Percentiles rank a stretch among this genome's conserved stretches.
Conservation (phyloP, 805 yeast genomes). For the Peterozyma toletana region DNA sequence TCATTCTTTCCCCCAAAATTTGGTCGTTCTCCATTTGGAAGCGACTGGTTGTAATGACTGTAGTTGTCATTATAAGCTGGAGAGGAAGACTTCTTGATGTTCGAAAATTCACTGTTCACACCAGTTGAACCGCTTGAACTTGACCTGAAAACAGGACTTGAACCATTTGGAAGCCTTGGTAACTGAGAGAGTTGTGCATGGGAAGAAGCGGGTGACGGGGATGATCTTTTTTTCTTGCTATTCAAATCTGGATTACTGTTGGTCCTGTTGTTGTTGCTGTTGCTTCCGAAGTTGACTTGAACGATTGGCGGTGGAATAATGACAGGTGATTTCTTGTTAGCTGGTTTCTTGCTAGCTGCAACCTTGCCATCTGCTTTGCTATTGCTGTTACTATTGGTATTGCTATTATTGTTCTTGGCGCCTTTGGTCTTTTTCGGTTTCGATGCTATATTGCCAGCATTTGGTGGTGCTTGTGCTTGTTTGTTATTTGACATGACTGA, state of each 20-base stretch:
- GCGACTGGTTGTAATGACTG: background rate
- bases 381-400: background rate
- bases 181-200: background rate
- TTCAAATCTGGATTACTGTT: background rate
- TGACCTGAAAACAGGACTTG: background rate
- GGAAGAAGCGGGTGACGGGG: background rate
- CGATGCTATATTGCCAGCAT: background rate
- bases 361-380: background rate
- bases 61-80: background rate
- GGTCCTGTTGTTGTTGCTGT: background rate
- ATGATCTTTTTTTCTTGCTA: background rate
- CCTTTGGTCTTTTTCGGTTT: background rate
- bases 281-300: conserved; percentile 7
- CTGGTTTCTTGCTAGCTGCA: background rate
- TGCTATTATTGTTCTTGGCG: background rate
- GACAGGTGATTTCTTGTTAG: conserved; percentile 1
- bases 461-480: too few relatives aligned
- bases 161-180: conserved; percentile 1
- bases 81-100: background rate
- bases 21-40: conserved; percentile 8
- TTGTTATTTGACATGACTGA: too few relatives aligned
- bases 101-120: background rate
- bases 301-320: conserved; percentile 7
- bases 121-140: background rate
- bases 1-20: conserved; percentile 7